Conservation (phyloP, 805 yeast genomes). For the Saccharomycopsis sp. region DNA sequence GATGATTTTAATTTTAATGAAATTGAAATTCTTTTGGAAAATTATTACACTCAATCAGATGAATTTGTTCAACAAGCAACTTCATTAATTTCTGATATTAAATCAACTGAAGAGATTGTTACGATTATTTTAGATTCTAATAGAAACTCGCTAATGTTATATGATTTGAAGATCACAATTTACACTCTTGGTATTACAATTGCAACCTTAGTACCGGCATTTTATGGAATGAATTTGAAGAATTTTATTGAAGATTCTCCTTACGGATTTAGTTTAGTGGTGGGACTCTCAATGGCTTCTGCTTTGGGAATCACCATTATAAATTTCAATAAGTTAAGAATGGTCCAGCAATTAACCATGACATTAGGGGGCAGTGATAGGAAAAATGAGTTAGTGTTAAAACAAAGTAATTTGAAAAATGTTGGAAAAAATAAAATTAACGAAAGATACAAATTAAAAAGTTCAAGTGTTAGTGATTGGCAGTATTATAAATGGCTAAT, state of each 20-base stretch:
- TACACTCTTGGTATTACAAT: constrained; percentile 77
- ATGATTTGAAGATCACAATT: constrained; percentile 74
- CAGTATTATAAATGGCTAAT: too few relatives aligned
- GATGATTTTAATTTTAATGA: constrained; percentile 30
- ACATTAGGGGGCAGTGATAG: constrained; percentile 25
- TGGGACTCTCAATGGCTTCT: constrained; percentile 35
- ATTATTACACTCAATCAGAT: constrained; percentile 83
- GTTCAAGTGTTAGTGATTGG: too few relatives aligned
- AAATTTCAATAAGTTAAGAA: constrained; percentile 45
- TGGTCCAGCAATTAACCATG: constrained; percentile 61
- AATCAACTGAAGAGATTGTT: constrained; percentile 90
- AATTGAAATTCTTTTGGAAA: constrained; percentile 81
- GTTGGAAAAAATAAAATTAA: too few relatives aligned
- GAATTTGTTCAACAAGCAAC: constrained; percentile 89
- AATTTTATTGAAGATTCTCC: constrained; percentile 81
- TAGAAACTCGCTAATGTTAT: constrained; percentile 82
- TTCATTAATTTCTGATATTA: constrained; percentile 67
- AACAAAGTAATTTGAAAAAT: neutral
- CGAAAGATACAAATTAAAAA: too few relatives aligned
- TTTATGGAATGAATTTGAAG: constrained; percentile 93
- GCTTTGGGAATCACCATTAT: constrained; percentile 45
- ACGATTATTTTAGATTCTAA: constrained; percentile 89
- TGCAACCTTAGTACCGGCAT: constrained; percentile 70
- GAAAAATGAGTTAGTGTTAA: neutral
- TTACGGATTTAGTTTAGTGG: constrained; percentile 53